These are phyloP conservation scores for Septoria linicola DNA, from an alignment of 2,329 filamentous ascomycete genomes.

Conservation along the genomic window DNA sequence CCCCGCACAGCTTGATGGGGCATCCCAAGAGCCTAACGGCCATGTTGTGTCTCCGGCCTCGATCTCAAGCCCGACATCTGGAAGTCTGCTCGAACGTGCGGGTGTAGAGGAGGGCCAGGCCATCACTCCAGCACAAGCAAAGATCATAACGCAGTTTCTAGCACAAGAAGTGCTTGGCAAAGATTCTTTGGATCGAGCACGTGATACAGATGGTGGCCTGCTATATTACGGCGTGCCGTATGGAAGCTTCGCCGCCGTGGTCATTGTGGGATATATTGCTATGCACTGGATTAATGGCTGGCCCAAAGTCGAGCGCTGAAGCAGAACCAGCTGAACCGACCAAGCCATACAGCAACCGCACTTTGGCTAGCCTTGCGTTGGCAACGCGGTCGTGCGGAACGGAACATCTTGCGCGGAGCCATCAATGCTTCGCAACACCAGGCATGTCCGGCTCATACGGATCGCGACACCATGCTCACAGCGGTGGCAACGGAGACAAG, in stretches of 20 bases:
- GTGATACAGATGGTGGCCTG: conserved; percentile 22
- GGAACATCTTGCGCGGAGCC: too few species aligned
- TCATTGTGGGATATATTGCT: conserved; percentile 34
- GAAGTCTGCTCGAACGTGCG: conserved; percentile 32
- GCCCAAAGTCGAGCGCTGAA: conserved; percentile 48
- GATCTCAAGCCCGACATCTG: conserved; percentile 29
- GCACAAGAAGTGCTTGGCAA: conserved; percentile 32
- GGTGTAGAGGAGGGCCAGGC: conserved; percentile 36
- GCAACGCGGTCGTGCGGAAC: too few species aligned
- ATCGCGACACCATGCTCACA: too few species aligned
- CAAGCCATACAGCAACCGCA: too few species aligned
- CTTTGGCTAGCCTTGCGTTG: too few species aligned
- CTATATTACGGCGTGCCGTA: conserved; percentile 34
- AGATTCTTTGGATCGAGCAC: conserved; percentile 10
- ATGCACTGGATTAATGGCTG: conserved; percentile 42
- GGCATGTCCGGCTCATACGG: too few species aligned
- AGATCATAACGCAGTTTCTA: conserved; percentile 33
- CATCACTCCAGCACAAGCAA: conserved; percentile 38
- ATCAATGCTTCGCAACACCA: too few species aligned
- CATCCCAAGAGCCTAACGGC: conserved; percentile 27
- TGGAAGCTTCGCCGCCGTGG: conserved; percentile 34
- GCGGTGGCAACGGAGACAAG: too few species aligned
- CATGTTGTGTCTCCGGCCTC: conserved; percentile 26
- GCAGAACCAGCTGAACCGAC: too few species aligned
- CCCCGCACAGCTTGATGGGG: conserved; percentile 24